Conservation (phyloP, 805 yeast genomes). For the Saccharomycopsis babjevae region DNA sequence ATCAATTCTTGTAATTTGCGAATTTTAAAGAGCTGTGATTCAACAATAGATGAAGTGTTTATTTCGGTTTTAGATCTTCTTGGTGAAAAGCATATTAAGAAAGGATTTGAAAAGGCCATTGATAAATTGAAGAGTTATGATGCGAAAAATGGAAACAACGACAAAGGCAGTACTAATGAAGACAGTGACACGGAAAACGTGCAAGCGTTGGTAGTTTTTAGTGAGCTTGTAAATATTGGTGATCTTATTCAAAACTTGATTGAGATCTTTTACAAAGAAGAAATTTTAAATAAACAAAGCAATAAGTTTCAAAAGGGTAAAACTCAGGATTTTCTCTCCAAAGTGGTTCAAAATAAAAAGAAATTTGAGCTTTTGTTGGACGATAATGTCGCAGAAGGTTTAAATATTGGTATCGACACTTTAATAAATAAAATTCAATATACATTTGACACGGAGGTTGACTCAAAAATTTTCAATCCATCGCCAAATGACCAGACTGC, state of each 20-base stretch:
- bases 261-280: slow-evolving; percentile 83
- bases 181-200: slow-evolving; percentile 30
- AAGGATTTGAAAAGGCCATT: slow-evolving; percentile 79
- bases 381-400: slow-evolving; percentile 83
- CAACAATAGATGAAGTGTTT: slow-evolving; percentile 54
- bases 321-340: slow-evolving; percentile 68
- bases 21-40: slow-evolving; percentile 26
- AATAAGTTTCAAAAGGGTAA: slow-evolving; percentile 35
- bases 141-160: slow-evolving; percentile 35
- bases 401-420: slow-evolving; percentile 86
- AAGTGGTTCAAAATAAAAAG: slow-evolving; percentile 69
- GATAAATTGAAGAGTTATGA: slow-evolving; percentile 59
- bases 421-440: slow-evolving; percentile 71
- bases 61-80: slow-evolving; percentile 52
- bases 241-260: slow-evolving; percentile 89
- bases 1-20: slow-evolving; percentile 25
- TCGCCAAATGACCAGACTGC: slow-evolving; percentile 18
- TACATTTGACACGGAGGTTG: slow-evolving; percentile 43
- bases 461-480: slow-evolving; percentile 57
- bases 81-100: slow-evolving; percentile 65
- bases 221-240: slow-evolving; percentile 86
- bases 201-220: slow-evolving; percentile 80
- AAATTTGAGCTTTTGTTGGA: slow-evolving; percentile 74
- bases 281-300: slow-evolving; percentile 43
- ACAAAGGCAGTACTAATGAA: background rate